Evolutionary conservation across 179 eudicot species (phyloP).

Genomic region (Vitellaria paradoxa): DNA sequence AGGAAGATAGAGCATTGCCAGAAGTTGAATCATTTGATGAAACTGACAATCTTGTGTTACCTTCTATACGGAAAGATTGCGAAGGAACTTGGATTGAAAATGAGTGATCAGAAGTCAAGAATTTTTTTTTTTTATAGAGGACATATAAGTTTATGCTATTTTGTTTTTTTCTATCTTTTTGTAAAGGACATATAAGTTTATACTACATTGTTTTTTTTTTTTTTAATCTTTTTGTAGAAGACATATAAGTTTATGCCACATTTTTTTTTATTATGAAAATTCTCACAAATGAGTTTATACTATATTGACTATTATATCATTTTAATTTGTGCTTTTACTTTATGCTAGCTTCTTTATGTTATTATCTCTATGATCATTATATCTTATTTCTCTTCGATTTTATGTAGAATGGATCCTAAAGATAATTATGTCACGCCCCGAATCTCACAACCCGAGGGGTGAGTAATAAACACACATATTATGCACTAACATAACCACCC

Average conservation of each 20-base stretch:
- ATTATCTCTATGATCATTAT: neutral
- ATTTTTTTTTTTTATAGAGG: neutral
- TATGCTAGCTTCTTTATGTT: neutral
- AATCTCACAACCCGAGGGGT: no score
- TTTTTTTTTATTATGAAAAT: no score
- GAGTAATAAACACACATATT: no score
- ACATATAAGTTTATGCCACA: no score
- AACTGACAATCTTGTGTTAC: neutral
- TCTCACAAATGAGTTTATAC: no score
- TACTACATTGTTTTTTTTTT: no score
- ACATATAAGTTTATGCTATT: neutral
- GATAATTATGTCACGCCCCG: no score
- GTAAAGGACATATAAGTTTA: no score
- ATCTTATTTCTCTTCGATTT: neutral
- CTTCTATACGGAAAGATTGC: neutral
- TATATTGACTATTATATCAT: neutral
- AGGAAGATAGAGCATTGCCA: neutral
- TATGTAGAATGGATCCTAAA: neutral
- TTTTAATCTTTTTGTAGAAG: no score
- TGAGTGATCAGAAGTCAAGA: neutral
- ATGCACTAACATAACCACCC: no score
- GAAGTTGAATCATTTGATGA: neutral
- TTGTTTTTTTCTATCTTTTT: no score
- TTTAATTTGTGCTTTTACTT: neutral
- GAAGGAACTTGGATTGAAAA: neutral